phyloP scores from a whole-genome alignment of 768 basidiomycete species.

The Psilocybe tampanensis region DNA sequence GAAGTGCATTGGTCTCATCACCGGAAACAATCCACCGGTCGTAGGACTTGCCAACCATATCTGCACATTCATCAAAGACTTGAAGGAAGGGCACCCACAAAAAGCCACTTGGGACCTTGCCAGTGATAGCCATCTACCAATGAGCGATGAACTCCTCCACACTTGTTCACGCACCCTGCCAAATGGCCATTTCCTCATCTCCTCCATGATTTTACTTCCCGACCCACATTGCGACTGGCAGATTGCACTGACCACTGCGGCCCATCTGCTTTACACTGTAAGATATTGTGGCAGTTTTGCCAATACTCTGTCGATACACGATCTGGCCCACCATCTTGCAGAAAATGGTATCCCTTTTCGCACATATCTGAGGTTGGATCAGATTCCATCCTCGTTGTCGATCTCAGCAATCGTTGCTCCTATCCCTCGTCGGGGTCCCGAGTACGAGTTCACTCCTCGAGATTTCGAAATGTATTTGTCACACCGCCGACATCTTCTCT shows the following conservation, averaged over 20 bases:
- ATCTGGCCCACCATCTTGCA: background rate
- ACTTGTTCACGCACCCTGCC: background rate
- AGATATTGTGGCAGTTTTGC: no score
- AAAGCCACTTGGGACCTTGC: no score
- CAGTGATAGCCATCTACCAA: background rate
- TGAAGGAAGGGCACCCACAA: background rate
- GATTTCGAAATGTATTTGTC: background rate
- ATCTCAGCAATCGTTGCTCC: background rate
- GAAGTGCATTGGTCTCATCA: background rate
- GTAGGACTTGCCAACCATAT: background rate
- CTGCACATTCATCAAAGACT: background rate
- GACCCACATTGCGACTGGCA: background rate
- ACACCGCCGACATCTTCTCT: background rate
- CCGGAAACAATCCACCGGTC: background rate
- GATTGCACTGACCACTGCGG: no score
- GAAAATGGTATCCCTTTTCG: constrained; percentile 5
- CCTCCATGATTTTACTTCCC: background rate
- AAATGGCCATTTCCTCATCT: background rate
- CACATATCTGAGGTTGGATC: background rate
- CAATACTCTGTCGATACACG: background rate
- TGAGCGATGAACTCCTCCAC: no score
- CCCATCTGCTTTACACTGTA: background rate
- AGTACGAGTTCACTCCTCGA: background rate
- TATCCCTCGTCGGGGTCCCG: background rate
- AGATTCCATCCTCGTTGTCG: background rate